Base-by-base conservation (phyloP, 306 rosid genomes). In the Geum urbanum region DNA sequence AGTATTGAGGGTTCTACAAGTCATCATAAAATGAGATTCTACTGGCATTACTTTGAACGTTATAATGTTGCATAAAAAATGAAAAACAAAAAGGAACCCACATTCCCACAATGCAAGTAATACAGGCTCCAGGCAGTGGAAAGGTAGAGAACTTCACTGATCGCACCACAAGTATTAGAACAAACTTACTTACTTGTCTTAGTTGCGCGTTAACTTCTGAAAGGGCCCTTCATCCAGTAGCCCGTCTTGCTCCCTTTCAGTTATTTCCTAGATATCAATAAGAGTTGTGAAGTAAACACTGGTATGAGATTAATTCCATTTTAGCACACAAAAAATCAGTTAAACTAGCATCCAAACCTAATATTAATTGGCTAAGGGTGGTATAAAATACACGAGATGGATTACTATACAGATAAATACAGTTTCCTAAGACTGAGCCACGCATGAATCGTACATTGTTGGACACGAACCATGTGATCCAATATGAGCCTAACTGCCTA, bases 201-300 rank as follows among this genome's bases (percentile, higher is more conserved):
- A 90, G 86, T 78, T 92, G 98, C 14, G 96, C 98, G 67, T 72
- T 90, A 75, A 92, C 97, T 84, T 92, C 94, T 3, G 98, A 80
- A 78, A 92, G 98, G 78, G 90, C 88, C 98, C 97, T 84, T 92
- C 96, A 80, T 90, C 96, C 70, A 92, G 79, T 79, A 84, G 82
- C 71, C 98, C 98, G 75, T 80, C 97, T 85, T 81, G 81, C 65
- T 85, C 97, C 88, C 94, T 86, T 72, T 75, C 86, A 22, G 70
- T 57, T 82, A 92, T 81, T 80, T 86, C 92, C 98, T 92, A 79
- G 79, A 73, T 40, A 74, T 69, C 24, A 76, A 64, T 60, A 72
- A 46, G 47, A 49, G 9, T 12, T 2, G 43, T 68, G 77, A 53
- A 70, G 67, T 64, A 72, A 48, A 51, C 27, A 5, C 57, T 46